Base-by-base conservation (phyloP, 2,329 filamentous ascomycete species). In the Sporothrix humicola region DNA sequence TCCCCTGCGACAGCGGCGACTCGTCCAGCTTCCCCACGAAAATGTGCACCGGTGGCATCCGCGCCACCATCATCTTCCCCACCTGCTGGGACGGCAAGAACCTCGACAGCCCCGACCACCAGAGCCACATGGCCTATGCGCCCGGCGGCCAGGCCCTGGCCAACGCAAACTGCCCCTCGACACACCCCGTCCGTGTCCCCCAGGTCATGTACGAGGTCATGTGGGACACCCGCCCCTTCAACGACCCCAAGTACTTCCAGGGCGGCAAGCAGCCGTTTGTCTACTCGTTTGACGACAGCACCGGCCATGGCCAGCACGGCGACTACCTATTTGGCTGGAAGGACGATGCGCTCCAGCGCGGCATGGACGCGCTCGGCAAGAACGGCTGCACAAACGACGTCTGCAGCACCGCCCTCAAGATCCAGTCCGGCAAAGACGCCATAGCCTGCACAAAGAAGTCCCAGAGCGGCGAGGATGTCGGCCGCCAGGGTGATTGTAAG, bases 11-110 rank as follows among this genome's bases (percentile, higher is more conserved):
- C 54, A 84, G 84, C 26, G 85, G 85, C 50, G 87, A 85, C 83
- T 80, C 82, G 44, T 77, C 74, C 85, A 87, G 78, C 86, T 85
- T 4, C 85, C 87, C 69, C 84, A 82, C 54, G 85, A 87, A 73
- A 85, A 85, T 73, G 78, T 59, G 61, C 69, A 69, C 20, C 10
- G 42, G 46, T 73, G 77, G 77, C 68, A 77, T 82, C 65, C 81
- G 84, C 78, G 81, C 83, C 54, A 83, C 82, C 61, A 82, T 83
- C 73, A 82, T 82, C 15, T 85, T 85, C 80, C 85, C 84, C 20
- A 82, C 81, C 13, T 89, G 87, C 81, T 89, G 87, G 87, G 82
- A 89, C 75, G 87, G 87, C 65, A 81, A 81, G 61, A 82, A 87
- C 76, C 76, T 85, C 66, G 86, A 88, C 78, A 80, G 82, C 3